phyloP scores from a whole-genome alignment of 2,329 filamentous ascomycete species.

The Didymosphaeria variabile region DNA sequence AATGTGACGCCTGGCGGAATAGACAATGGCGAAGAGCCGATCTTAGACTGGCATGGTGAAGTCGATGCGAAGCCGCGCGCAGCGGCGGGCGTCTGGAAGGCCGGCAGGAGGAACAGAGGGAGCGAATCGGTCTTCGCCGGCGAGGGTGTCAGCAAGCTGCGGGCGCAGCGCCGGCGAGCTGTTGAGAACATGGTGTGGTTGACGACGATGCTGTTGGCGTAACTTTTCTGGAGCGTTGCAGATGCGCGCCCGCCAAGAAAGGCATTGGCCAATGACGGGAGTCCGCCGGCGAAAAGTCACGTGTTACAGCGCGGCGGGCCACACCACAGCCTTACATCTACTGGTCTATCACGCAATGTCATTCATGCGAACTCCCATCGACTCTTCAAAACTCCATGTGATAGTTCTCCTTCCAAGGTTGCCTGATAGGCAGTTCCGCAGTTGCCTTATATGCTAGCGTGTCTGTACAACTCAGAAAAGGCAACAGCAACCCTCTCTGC shows the following conservation, averaged over 20 bases:
- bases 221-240: conserved; percentile 36
- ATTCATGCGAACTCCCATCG: too few species aligned
- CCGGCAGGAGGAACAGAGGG: conserved; percentile 77
- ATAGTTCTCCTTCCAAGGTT: too few species aligned
- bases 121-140: conserved; percentile 59
- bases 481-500: too few species aligned
- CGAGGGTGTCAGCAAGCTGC: conserved; percentile 62
- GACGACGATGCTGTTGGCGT: conserved; percentile 21
- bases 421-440: too few species aligned
- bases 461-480: not conserved
- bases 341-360: too few species aligned
- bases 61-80: conserved; percentile 76
- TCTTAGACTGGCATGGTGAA: conserved; percentile 74
- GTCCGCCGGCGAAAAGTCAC: not conserved
- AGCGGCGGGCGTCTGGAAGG: conserved; percentile 63
- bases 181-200: conserved; percentile 68
- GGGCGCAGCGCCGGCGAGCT: conserved; percentile 63
- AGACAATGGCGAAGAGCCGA: conserved; percentile 73
- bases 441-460: not conserved
- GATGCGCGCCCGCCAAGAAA: conserved; percentile 8
- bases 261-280: conserved; percentile 9
- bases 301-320: not conserved
- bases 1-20: conserved; percentile 71
- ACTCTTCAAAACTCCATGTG: too few species aligned
- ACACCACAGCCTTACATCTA: too few species aligned